Percentiles rank a stretch among this genome's conserved stretches.
phyloP scores from a whole-genome alignment of 352 stramenopile species.

The Phytophthora hibernalis region DNA sequence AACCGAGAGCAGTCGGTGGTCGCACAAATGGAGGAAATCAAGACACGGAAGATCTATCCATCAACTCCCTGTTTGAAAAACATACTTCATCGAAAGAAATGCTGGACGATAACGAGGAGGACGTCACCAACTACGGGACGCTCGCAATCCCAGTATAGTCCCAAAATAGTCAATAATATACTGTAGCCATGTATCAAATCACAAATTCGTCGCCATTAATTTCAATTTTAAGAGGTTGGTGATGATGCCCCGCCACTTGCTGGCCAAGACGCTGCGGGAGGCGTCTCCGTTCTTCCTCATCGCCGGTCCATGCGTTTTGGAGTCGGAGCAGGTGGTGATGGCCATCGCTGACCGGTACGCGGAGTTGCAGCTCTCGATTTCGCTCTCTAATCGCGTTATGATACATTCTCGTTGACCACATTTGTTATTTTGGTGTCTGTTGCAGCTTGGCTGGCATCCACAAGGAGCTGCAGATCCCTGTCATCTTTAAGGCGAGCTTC shows the following conservation, averaged over 20 bases:
- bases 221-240: constrained; percentile 4
- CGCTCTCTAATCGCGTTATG: background rate
- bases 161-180: constrained; percentile 7
- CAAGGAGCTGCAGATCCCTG: constrained; percentile 66
- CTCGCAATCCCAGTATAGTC: constrained; percentile 25
- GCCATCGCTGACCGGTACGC: constrained; percentile 68
- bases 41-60: background rate
- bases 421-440: constrained; percentile 2
- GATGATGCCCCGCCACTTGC: constrained; percentile 53
- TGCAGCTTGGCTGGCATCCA: constrained; percentile 65
- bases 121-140: constrained; percentile 31
- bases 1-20: constrained; percentile 31
- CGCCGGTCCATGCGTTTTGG: constrained; percentile 81
- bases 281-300: constrained; percentile 88
- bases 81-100: background rate
- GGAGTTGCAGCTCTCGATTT: background rate
- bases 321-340: constrained; percentile 76
- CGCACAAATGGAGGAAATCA: constrained; percentile 7
- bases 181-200: constrained; percentile 13
- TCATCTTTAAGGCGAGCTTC: constrained; percentile 92
- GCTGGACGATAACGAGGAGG: constrained; percentile 8
- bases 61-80: constrained; percentile 16
- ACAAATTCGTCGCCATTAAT: constrained; percentile 5
- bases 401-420: background rate
- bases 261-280: constrained; percentile 61